Percentiles rank a stretch among this genome's conserved stretches.
Conservation (phyloP, 768 basidiomycete species). For the Termitomyces sp. region DNA sequence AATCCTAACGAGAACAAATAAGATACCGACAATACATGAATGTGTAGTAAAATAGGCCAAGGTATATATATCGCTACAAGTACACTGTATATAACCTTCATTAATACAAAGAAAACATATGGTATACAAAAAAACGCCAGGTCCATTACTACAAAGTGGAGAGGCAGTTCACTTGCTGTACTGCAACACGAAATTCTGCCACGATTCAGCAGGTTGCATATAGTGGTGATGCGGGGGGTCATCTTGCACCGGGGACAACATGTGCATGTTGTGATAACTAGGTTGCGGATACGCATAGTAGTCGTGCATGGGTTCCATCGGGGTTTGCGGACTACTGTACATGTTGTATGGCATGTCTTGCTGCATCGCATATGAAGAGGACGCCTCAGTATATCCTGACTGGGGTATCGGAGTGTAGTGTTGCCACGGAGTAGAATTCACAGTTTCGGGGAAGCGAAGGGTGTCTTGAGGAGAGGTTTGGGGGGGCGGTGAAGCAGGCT, state of each 20-base stretch:
- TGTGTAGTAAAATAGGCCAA: slow-evolving; percentile 9
- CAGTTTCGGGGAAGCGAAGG: slow-evolving; percentile 13
- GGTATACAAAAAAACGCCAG: slow-evolving; percentile 2
- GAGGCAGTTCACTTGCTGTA: slow-evolving; percentile 25
- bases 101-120: slow-evolving; percentile 8
- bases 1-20: slow-evolving; percentile 27
- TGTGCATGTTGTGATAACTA: slow-evolving; percentile 19
- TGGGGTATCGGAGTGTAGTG: slow-evolving; percentile 32
- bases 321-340: slow-evolving; percentile 17
- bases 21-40: slow-evolving; percentile 14
- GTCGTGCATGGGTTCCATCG: slow-evolving; percentile 25
- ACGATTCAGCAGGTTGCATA: slow-evolving; percentile 33
- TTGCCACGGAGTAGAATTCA: slow-evolving; percentile 23
- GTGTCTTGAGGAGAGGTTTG: slow-evolving; percentile 16
- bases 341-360: slow-evolving; percentile 13
- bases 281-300: slow-evolving; percentile 28
- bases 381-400: slow-evolving; percentile 23
- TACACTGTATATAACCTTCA: slow-evolving; percentile 13
- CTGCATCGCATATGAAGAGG: slow-evolving; percentile 15
- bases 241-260: slow-evolving; percentile 23
- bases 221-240: slow-evolving; percentile 29
- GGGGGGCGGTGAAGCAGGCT: slow-evolving; percentile 43
- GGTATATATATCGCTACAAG: slow-evolving; percentile 16
- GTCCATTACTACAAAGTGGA: neutral
- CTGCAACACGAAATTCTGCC: slow-evolving; percentile 46